A percentile compares a stretch with the other conserved stretches of the same genome.
These are phyloP conservation scores for Teunomyces barrocoloradensis DNA, from an alignment of 805 yeast genomes.

Conservation along the genomic window DNA sequence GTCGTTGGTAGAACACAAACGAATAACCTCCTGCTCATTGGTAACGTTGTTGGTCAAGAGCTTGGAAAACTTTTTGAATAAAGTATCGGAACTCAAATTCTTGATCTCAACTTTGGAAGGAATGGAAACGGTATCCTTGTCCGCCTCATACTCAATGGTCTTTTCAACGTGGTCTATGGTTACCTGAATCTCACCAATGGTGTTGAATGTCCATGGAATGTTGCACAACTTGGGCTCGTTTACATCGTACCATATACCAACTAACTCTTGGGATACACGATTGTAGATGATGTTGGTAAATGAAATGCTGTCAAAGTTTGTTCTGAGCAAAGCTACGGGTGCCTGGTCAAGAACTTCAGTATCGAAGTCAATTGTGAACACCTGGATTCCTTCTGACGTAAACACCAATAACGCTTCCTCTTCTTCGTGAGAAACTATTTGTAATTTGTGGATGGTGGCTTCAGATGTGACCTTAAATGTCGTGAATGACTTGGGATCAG, in stretches of 20 bases:
- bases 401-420: constrained; percentile 26
- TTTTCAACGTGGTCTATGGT: constrained; percentile 6
- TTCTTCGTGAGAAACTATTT: constrained; percentile 16
- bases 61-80: constrained; percentile 15
- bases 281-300: constrained; percentile 31
- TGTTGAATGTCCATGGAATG: constrained; percentile 13
- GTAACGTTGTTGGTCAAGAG: constrained; percentile 11
- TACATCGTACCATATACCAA: constrained; percentile 40
- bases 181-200: constrained; percentile 11
- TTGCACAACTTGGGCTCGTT: constrained; percentile 24
- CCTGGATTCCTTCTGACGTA: constrained; percentile 28
- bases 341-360: constrained; percentile 5
- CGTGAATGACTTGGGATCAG: constrained; percentile 23
- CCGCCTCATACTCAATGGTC: constrained; percentile 10
- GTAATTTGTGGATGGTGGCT: constrained; percentile 25
- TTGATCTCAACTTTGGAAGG: constrained; percentile 19
- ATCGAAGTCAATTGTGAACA: constrained; percentile 20
- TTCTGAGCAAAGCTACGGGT: constrained; percentile 12
- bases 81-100: constrained; percentile 22
- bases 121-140: constrained; percentile 14
- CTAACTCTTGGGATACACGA: constrained; percentile 22
- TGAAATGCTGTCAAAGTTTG: constrained; percentile 11
- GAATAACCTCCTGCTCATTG: constrained; percentile 14
- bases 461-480: constrained; percentile 29
- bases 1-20: constrained; percentile 27